Evolutionary conservation across 495 filamentous ascomycete species (phyloP).

Genomic region (Hypomontagnella submonticulosa): DNA sequence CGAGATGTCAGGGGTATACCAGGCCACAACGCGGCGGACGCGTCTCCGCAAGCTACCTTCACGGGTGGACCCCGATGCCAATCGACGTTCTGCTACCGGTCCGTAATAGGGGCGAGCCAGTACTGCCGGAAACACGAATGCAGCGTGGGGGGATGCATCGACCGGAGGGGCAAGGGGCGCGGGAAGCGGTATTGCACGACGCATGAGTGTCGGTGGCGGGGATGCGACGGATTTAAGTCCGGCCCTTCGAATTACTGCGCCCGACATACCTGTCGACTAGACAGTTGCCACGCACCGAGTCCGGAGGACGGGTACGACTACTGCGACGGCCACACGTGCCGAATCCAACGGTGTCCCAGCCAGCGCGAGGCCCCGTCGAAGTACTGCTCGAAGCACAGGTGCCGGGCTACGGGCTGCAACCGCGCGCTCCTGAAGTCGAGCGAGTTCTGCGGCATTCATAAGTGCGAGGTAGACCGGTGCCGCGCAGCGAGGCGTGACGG

Average conservation of each 20-base stretch:
- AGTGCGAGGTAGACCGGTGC: conserved; percentile 36
- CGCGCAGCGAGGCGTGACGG: conserved; percentile 13
- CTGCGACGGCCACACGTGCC: conserved; percentile 36
- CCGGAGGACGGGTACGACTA: conserved; percentile 31
- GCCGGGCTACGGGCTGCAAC: conserved; percentile 8
- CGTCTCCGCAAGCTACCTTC: not conserved
- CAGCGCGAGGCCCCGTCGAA: conserved; percentile 20
- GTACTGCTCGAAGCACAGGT: conserved; percentile 36
- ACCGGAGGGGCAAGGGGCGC: conserved; percentile 33
- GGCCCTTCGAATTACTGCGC: conserved; percentile 21
- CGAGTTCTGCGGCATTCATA: conserved; percentile 32
- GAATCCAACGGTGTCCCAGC: conserved; percentile 21
- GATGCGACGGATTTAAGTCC: conserved; percentile 19
- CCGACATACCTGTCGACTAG: conserved; percentile 25
- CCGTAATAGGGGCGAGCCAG: conserved; percentile 2
- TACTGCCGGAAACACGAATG: conserved; percentile 42
- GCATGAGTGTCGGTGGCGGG: conserved; percentile 37
- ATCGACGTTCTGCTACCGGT: conserved; percentile 36
- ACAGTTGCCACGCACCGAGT: conserved; percentile 30
- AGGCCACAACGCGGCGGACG: conserved; percentile 1
- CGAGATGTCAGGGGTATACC: not conserved
- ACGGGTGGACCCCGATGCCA: conserved; percentile 30
- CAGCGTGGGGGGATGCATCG: conserved; percentile 12
- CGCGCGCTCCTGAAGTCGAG: conserved; percentile 17
- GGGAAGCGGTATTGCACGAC: conserved; percentile 21